Percentiles rank a stretch among this genome's conserved stretches.
Conservation (phyloP, 1,284 basidiomycete species). For the Puccinia coronata region DNA sequence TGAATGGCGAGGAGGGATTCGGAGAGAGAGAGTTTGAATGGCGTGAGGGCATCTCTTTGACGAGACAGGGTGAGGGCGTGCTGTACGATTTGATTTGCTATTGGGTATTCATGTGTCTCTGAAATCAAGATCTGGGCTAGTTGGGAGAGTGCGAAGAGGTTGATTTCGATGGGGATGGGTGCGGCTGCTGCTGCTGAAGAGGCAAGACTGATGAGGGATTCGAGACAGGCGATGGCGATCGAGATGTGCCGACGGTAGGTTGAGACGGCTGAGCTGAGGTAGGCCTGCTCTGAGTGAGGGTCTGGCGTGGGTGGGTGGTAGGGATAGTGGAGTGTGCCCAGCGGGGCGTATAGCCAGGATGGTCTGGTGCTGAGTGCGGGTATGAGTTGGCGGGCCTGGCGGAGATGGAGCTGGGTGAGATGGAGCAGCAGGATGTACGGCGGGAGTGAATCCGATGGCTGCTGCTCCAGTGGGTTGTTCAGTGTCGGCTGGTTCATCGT, state of each 20-base stretch:
- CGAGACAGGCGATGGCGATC: slow-evolving; percentile 11
- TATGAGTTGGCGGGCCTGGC: neutral
- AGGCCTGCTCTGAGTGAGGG: neutral
- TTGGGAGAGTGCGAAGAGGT: neutral
- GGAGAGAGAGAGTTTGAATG: neutral
- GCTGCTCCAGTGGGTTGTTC: no score
- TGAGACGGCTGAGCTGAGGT: neutral
- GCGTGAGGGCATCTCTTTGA: neutral
- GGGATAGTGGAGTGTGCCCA: neutral
- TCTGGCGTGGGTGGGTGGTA: neutral
- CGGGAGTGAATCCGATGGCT: no score
- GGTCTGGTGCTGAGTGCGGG: neutral
- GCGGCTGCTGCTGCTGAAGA: neutral
- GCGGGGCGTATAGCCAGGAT: no score
- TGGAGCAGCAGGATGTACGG: neutral
- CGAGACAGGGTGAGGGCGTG: neutral
- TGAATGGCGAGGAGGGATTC: neutral
- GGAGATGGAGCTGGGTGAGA: neutral
- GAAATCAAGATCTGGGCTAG: neutral
- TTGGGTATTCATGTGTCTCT: neutral
- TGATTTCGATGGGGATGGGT: neutral
- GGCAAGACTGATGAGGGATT: neutral
- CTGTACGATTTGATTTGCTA: neutral
- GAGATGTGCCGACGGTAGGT: slow-evolving; percentile 18
- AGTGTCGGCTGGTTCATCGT: no score